phyloP scores from a whole-genome alignment of 1,139 yeast species.

The Geotrichum bryndzae region DNA sequence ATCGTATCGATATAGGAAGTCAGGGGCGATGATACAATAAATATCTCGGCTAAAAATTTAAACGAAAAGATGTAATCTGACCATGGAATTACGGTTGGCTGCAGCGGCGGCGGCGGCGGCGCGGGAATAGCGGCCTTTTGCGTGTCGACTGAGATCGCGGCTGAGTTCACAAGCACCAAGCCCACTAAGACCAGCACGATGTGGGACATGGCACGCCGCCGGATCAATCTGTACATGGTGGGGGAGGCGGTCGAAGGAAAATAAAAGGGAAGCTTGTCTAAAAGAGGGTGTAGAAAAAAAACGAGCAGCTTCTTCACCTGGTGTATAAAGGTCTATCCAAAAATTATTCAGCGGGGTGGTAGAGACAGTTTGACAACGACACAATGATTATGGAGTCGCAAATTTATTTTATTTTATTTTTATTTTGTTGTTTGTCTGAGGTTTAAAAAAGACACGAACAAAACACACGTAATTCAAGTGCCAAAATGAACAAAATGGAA shows the following conservation, averaged over 20 bases:
- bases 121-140: neutral
- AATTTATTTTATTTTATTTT: too few relatives aligned
- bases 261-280: neutral
- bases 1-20: conserved; percentile 84
- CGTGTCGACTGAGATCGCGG: neutral
- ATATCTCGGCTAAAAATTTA: conserved; percentile 22
- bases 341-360: too few relatives aligned
- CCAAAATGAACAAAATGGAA: too few relatives aligned
- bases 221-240: neutral
- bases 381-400: too few relatives aligned
- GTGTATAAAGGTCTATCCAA: too few relatives aligned
- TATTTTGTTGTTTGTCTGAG: too few relatives aligned
- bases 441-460: too few relatives aligned
- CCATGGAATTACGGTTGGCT: neutral
- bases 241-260: neutral
- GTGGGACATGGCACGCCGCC: neutral
- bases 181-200: neutral
- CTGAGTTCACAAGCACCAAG: neutral
- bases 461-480: too few relatives aligned
- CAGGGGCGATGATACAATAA: conserved; percentile 56
- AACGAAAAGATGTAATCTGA: conserved; percentile 12
- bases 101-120: neutral
- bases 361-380: too few relatives aligned
- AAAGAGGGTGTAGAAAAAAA: neutral
- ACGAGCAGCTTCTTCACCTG: too few relatives aligned